Percentiles rank a stretch among this genome's conserved stretches.
Conservation (phyloP, 345 rosid species). For the Melaleuca quinquenervia region DNA sequence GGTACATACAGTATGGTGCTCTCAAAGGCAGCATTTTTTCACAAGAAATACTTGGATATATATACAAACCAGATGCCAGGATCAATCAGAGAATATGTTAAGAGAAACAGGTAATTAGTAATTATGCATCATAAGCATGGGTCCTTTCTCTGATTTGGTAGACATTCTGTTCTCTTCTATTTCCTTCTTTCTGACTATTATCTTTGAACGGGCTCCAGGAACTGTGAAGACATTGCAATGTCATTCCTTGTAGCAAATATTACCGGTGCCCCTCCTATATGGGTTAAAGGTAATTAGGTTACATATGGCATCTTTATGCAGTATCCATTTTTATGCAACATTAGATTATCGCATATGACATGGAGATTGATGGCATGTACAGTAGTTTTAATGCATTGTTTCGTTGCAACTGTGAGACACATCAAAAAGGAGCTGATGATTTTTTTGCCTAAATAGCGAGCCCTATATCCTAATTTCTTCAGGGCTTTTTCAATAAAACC, state of each 20-base stretch:
- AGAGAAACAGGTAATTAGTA: constrained; percentile 73
- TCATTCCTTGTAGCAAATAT: constrained; percentile 94
- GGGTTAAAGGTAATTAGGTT: constrained; percentile 73
- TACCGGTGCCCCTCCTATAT: constrained; percentile 80
- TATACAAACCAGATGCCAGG: constrained; percentile 84
- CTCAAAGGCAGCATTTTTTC: constrained; percentile 95
- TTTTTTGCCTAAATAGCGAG: not conserved
- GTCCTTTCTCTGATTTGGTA: not conserved
- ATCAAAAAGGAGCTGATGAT: not conserved
- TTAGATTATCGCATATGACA: not conserved
- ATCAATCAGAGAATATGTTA: constrained; percentile 57
- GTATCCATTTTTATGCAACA: not conserved
- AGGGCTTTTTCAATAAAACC: not conserved
- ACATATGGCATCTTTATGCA: not conserved
- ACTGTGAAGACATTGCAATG: constrained; percentile 99
- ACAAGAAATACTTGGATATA: constrained; percentile 74
- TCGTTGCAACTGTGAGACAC: not conserved
- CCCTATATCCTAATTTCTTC: not conserved
- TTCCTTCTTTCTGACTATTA: constrained; percentile 2
- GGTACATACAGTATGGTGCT: constrained; percentile 93
- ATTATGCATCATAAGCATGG: constrained; percentile 1
- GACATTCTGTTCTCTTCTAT: constrained; percentile 4
- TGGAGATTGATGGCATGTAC: not conserved
- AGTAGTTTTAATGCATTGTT: not conserved
- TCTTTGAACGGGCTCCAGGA: constrained; percentile 30